Conservation (phyloP, 2,329 filamentous ascomycete species). For the Penicillium sp. region DNA sequence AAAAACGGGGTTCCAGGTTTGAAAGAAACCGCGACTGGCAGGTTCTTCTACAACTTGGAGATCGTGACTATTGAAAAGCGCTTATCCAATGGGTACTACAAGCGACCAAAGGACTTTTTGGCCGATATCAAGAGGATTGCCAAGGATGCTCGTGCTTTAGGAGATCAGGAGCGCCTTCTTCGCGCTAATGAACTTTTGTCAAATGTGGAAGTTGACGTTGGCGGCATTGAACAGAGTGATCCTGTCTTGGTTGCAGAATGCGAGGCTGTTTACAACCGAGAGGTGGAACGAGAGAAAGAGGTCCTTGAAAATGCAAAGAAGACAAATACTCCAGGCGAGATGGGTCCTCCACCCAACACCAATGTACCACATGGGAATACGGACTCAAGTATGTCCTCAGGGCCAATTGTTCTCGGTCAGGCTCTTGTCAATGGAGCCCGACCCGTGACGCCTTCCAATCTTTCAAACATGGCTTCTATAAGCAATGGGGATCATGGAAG, state of each 20-base stretch:
- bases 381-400: constrained; percentile 47
- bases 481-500: constrained; percentile 54
- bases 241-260: constrained; percentile 66
- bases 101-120: constrained; percentile 82
- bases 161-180: constrained; percentile 76
- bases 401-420: constrained; percentile 61
- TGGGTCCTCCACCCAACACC: constrained; percentile 43
- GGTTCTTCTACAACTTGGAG: constrained; percentile 94
- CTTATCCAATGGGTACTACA: constrained; percentile 95
- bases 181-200: constrained; percentile 88
- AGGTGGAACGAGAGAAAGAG: constrained; percentile 64
- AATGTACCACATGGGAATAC: constrained; percentile 52
- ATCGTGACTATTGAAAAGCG: constrained; percentile 90
- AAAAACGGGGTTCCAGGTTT: constrained; percentile 74
- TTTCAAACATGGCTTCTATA: constrained; percentile 41
- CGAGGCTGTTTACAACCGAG: constrained; percentile 73
- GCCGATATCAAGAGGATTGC: constrained; percentile 80
- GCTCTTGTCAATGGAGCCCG: constrained; percentile 53
- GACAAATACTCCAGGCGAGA: constrained; percentile 38
- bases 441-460: constrained; percentile 56
- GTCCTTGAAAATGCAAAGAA: constrained; percentile 53
- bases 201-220: constrained; percentile 92
- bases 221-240: constrained; percentile 64
- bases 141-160: constrained; percentile 76
- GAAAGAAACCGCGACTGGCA: constrained; percentile 68